Percentiles rank a stretch among this genome's conserved stretches.
These are phyloP conservation scores for Cinnamomum chago DNA, from an alignment of 164 flowering plant species.

Conservation along the genomic window DNA sequence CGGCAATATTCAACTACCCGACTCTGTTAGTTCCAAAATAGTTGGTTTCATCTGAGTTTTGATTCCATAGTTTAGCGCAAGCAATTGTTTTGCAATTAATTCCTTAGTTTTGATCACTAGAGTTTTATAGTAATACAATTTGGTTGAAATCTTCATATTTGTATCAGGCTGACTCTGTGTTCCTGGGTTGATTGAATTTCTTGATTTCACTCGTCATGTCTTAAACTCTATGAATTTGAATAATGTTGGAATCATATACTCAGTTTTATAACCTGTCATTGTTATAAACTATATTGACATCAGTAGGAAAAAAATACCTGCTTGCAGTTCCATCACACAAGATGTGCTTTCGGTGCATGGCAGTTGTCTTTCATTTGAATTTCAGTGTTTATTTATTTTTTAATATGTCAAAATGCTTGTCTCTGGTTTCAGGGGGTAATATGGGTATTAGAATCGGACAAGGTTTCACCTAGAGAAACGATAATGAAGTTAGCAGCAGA, in stretches of 20 bases:
- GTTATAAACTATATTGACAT: too few relatives aligned
- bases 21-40: too few relatives aligned
- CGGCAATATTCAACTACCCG: too few relatives aligned
- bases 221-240: not conserved
- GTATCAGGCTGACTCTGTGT: not conserved
- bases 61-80: too few relatives aligned
- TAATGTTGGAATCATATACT: not conserved
- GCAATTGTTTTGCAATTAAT: too few relatives aligned
- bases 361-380: not conserved
- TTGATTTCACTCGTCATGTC: not conserved
- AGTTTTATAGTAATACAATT: not conserved
- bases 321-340: not conserved
- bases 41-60: too few relatives aligned
- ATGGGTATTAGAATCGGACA: constrained; percentile 71
- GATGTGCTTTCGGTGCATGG: not conserved
- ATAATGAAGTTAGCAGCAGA: constrained; percentile 33
- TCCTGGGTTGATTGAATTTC: not conserved
- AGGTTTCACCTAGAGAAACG: constrained; percentile 24
- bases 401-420: not conserved
- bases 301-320: not conserved
- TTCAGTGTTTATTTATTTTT: not conserved
- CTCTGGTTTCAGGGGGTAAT: constrained; percentile 49
- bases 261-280: not conserved
- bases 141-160: not conserved
- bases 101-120: not conserved